Base-by-base conservation (phyloP, 106 monocot genomes). In the Posidonia australis region DNA sequence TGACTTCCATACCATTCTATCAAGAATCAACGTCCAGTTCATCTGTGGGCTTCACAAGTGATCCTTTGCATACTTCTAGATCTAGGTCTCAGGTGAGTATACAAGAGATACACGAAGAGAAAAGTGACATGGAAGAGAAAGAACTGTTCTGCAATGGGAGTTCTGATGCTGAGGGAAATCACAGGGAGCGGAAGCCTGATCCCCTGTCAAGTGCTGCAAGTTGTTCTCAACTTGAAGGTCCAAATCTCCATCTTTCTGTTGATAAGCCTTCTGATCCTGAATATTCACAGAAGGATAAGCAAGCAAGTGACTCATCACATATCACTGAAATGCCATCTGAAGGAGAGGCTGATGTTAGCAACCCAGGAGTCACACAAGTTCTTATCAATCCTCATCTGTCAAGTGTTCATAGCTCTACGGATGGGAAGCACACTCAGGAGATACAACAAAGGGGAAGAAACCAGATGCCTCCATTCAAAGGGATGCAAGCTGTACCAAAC, bases 31-130 rank as follows among this genome's bases (percentile, higher is more conserved):
- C 54, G n/a, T 46, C 62, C 20, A 26, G 30, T 24, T 17, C 63
- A 13, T 71, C 67, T 0, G 1, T n/a, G 2, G 48, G 69, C 48
- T 68, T 66, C 36, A 22, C 68, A 18, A 54, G 52, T 23, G 70
- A 70, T 26, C 27, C 81, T 46, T 21, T 44, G 21, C 29, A 60
- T 9, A 24, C 19, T 57, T 13, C 63, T 28, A 9, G 63, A 64
- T 48, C 18, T 48, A 17, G 44, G 32, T 69, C 65, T 51, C 77
- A 70, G 54, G 65, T 73, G 69, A 69, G 53, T 31, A 73, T 81
- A 68, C 73, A 77, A 63, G 77, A 77, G 46, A 77, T 70, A 25
- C 49, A 47, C 5, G 70, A 63, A 45, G 66, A 72, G 48, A 57
- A 65, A 62, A 60, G 36, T 36, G 36, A 46, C 67, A 65, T 54